phyloP scores from a whole-genome alignment of 208 protist species.

The Entamoeba histolytica region DNA sequence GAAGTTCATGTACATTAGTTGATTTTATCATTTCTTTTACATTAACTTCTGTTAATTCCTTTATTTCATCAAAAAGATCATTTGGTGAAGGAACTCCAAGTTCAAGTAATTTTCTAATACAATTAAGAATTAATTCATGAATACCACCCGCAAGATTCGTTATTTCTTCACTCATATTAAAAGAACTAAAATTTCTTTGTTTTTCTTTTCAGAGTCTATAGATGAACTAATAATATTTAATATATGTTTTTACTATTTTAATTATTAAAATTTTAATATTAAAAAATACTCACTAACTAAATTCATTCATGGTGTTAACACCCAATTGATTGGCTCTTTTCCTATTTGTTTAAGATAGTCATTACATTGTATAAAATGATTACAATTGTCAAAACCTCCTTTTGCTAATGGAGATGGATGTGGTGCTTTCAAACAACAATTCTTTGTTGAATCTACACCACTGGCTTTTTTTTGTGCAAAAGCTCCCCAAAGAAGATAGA shows the following conservation, averaged over 20 bases:
- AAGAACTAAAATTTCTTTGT: no score
- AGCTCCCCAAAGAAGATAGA: slow-evolving; percentile 77
- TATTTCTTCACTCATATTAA: no score
- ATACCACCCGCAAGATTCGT: no score
- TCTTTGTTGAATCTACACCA: slow-evolving; percentile 53
- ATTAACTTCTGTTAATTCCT: background rate
- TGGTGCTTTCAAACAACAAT: slow-evolving; percentile 56
- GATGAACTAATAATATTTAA: no score
- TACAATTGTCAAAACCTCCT: slow-evolving; percentile 33
- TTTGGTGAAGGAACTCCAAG: background rate
- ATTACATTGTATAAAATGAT: slow-evolving; percentile 41
- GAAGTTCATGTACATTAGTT: background rate
- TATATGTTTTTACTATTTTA: no score
- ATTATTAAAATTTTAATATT: no score
- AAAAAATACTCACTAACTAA: no score
- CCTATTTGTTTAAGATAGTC: slow-evolving; percentile 15
- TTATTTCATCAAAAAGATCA: background rate
- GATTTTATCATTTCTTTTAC: background rate
- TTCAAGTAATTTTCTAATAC: background rate
- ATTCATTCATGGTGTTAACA: no score
- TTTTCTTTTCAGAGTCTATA: no score
- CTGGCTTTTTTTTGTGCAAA: slow-evolving; percentile 62
- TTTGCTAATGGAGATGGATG: slow-evolving; percentile 35
- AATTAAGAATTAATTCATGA: background rate
- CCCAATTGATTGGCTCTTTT: slow-evolving; percentile 29